A percentile compares a stretch with the other conserved stretches of the same genome.
These are phyloP conservation scores for Hypoxylon sp. DNA, from an alignment of 2,329 filamentous ascomycete genomes.

Conservation along the genomic window DNA sequence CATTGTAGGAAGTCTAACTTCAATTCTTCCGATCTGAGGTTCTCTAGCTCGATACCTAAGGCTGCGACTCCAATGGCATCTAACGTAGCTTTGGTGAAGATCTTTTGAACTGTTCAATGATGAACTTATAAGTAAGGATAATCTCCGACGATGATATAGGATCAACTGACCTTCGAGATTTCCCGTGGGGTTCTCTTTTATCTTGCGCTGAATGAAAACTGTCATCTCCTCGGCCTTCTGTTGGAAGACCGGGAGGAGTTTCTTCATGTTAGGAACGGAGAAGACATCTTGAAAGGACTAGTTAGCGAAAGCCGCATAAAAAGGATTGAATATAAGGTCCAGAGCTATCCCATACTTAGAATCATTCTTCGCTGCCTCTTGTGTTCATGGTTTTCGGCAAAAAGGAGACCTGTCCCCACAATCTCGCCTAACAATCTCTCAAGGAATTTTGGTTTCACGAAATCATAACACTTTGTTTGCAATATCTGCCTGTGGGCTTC, in stretches of 20 bases:
- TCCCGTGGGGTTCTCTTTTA: conserved; percentile 36
- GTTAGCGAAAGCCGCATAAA: background rate
- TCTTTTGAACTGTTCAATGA: conserved; percentile 51
- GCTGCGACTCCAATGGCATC: conserved; percentile 57
- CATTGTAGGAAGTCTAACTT: conserved; percentile 49
- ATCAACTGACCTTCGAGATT: conserved; percentile 37
- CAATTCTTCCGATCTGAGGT: conserved; percentile 45
- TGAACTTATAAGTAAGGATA: background rate
- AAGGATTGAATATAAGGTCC: background rate
- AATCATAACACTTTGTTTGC: conserved; percentile 52
- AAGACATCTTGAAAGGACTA: conserved; percentile 50
- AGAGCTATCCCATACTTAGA: conserved; percentile 41
- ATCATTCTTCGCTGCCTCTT: conserved; percentile 55
- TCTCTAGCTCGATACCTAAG: conserved; percentile 55
- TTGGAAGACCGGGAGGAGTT: conserved; percentile 56
- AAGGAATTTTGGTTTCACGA: conserved; percentile 54
- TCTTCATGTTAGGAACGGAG: conserved; percentile 54
- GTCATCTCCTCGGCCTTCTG: conserved; percentile 55
- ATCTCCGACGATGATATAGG: background rate
- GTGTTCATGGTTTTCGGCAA: conserved; percentile 57
- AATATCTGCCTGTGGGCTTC: conserved; percentile 52
- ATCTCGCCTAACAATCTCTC: conserved; percentile 49
- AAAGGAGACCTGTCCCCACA: conserved; percentile 55
- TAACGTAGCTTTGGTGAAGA: conserved; percentile 50
- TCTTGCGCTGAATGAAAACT: conserved; percentile 46